phyloP scores from a whole-genome alignment of 2,329 filamentous ascomycete genomes.

The Pseudogymnoascus destructans region DNA sequence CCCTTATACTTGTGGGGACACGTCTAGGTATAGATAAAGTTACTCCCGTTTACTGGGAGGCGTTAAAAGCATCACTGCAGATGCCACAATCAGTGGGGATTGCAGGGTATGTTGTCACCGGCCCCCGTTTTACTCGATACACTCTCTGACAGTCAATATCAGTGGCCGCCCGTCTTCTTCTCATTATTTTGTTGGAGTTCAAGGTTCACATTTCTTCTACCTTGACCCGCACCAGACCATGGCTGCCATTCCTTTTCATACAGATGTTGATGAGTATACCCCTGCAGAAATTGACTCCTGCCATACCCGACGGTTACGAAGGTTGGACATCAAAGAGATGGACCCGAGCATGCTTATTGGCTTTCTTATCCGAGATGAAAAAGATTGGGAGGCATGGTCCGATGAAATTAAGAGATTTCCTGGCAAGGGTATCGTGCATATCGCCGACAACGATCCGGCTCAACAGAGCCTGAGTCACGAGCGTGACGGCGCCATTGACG shows the following conservation, averaged over 20 bases:
- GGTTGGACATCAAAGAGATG: conserved; percentile 80
- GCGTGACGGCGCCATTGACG: conserved; percentile 65
- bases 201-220: conserved; percentile 78
- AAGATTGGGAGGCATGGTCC: conserved; percentile 78
- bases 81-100: conserved; percentile 92
- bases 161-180: conserved; percentile 78
- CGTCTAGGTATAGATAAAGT: conserved; percentile 87
- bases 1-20: conserved; percentile 77
- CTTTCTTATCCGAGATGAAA: conserved; percentile 70
- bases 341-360: conserved; percentile 97
- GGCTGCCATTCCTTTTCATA: conserved; percentile 54
- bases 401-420: conserved; percentile 59
- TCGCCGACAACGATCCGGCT: conserved; percentile 57
- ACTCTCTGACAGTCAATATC: conserved; percentile 12
- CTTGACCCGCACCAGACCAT: conserved; percentile 86
- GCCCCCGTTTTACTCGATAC: neutral
- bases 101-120: conserved; percentile 53
- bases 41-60: conserved; percentile 88
- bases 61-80: conserved; percentile 71
- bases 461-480: conserved; percentile 40
- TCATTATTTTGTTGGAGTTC: conserved; percentile 60
- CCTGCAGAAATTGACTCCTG: conserved; percentile 66
- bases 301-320: conserved; percentile 73
- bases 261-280: conserved; percentile 45
- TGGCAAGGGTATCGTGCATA: conserved; percentile 75